phyloP scores from a whole-genome alignment of 805 yeast genomes.

The Candida palmyrensis region DNA sequence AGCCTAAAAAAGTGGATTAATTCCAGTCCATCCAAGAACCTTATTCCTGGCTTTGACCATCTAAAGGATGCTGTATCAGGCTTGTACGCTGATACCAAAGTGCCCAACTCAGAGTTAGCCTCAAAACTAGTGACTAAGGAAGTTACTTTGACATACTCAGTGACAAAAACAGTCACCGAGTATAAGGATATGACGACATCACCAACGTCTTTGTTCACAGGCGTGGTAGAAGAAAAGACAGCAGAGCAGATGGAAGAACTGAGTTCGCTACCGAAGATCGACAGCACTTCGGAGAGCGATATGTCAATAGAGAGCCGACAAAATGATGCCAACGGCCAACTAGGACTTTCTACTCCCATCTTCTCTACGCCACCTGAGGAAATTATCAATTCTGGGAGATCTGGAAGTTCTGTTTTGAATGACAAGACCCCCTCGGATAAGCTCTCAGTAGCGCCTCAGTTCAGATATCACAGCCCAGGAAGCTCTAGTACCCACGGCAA shows the following conservation, averaged over 20 bases:
- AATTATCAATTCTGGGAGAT: background rate
- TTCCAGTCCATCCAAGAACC: background rate
- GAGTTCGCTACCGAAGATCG: too few relatives aligned
- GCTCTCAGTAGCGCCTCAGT: slow-evolving; percentile 18
- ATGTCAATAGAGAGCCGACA: too few relatives aligned
- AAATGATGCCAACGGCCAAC: too few relatives aligned
- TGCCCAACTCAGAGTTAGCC: background rate
- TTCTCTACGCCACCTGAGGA: too few relatives aligned
- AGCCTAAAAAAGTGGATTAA: background rate
- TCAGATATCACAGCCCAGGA: slow-evolving; percentile 8
- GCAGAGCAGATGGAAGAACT: too few relatives aligned
- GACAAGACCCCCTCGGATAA: slow-evolving; percentile 16
- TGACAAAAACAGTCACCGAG: slow-evolving; percentile 2
- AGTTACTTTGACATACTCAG: slow-evolving; percentile 1
- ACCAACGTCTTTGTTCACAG: too few relatives aligned
- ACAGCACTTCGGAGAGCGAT: too few relatives aligned
- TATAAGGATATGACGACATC: too few relatives aligned
- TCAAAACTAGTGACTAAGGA: background rate
- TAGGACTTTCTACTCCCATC: too few relatives aligned
- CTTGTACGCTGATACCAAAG: background rate
- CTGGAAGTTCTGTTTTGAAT: slow-evolving; percentile 12
- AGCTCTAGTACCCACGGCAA: background rate
- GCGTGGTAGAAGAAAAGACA: too few relatives aligned
- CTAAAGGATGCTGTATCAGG: background rate
- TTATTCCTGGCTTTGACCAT: background rate